Evolutionary conservation across 257 asterid species (phyloP).

Genomic region (Primulina huaijiensis): DNA sequence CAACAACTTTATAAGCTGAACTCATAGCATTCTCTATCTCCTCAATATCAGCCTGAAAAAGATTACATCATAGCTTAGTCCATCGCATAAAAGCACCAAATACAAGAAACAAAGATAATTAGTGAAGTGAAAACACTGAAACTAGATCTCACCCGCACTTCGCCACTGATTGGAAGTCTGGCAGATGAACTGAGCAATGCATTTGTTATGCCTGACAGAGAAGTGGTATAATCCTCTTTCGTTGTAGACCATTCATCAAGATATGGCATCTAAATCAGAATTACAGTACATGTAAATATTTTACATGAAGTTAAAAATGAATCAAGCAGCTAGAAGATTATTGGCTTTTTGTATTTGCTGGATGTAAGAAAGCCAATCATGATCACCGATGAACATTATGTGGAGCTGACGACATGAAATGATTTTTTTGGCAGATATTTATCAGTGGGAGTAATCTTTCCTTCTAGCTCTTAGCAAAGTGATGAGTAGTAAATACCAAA

Average conservation of each 20-base stretch:
- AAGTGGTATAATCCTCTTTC: slow-evolving; percentile 56
- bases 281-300: neutral
- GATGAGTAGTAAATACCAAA: neutral
- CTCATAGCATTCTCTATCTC: neutral
- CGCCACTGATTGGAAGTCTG: slow-evolving; percentile 46
- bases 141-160: neutral
- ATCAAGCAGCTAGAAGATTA: neutral
- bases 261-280: slow-evolving; percentile 47
- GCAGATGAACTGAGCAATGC: slow-evolving; percentile 62
- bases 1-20: neutral
- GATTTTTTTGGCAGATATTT: too few relatives aligned
- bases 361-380: slow-evolving; percentile 1
- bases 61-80: neutral
- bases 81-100: neutral
- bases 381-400: neutral
- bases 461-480: neutral
- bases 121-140: neutral
- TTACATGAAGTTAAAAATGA: neutral
- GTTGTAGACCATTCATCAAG: slow-evolving; percentile 67
- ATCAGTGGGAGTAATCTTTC: neutral
- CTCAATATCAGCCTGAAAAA: neutral
- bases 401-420: too few relatives aligned
- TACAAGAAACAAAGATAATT: neutral
- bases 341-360: neutral
- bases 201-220: slow-evolving; percentile 31